Percentiles rank a stretch among this genome's conserved stretches.
Conservation (phyloP, 1,284 basidiomycete species). For the Vanrija sp. region DNA sequence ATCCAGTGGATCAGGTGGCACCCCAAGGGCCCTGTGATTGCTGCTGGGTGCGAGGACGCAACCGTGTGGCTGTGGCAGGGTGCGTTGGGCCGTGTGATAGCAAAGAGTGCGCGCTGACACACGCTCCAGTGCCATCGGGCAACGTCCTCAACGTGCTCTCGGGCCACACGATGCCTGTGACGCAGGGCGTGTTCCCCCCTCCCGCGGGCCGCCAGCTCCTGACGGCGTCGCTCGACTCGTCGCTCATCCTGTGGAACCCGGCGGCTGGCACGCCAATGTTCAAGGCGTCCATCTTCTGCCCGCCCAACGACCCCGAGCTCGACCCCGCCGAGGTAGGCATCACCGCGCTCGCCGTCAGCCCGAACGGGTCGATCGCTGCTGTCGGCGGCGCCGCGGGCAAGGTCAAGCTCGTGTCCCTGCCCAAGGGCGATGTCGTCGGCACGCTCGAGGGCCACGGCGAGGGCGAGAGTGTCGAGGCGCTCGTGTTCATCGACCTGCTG, state of each 20-base stretch:
- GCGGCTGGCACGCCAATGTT: constrained; percentile 64
- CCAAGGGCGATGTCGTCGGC: constrained; percentile 76
- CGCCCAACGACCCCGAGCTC: constrained; percentile 58
- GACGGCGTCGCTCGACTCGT: constrained; percentile 79
- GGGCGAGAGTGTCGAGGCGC: constrained; percentile 84
- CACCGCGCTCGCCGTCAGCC: constrained; percentile 79
- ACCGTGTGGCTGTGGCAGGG: constrained; percentile 99
- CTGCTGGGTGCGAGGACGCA: constrained; percentile 88
- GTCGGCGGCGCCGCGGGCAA: constrained; percentile 81
- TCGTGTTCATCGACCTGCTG: constrained; percentile 77
- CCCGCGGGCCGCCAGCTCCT: constrained; percentile 72
- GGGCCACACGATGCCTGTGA: constrained; percentile 79
- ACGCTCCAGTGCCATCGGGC: constrained; percentile 76
- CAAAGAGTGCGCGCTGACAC: neutral
- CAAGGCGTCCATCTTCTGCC: constrained; percentile 46
- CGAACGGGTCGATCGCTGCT: constrained; percentile 77
- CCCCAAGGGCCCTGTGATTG: constrained; percentile 81
- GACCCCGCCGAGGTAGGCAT: constrained; percentile 62
- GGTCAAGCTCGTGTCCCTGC: constrained; percentile 77
- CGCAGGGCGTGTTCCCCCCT: constrained; percentile 79
- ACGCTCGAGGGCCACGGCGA: constrained; percentile 79
- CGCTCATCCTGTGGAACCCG: constrained; percentile 89
- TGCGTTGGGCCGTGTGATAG: constrained; percentile 41
- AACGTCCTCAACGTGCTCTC: constrained; percentile 94
- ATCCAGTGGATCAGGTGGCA: constrained; percentile 96